Conservation (phyloP, 176 grass and related monocot species). For the Cenchrus americanus region DNA sequence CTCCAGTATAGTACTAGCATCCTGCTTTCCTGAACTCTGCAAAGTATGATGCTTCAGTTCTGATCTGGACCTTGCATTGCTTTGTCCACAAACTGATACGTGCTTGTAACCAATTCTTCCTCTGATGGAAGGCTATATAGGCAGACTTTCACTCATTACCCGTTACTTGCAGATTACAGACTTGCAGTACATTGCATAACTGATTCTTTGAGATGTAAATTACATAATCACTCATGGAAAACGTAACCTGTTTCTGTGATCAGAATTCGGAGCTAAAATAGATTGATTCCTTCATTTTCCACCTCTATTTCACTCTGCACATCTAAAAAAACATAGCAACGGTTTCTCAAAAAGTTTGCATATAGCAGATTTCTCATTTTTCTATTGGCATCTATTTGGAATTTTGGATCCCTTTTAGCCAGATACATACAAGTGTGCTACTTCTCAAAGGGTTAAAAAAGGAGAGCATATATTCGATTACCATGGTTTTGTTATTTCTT, state of each 20-base stretch:
- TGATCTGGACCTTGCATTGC: neutral
- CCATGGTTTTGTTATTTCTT: neutral
- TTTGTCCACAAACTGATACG: too few relatives aligned
- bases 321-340: neutral
- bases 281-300: too few relatives aligned
- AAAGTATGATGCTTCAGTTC: neutral
- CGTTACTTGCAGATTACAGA: too few relatives aligned
- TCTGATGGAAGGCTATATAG: too few relatives aligned
- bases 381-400: neutral
- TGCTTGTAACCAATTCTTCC: too few relatives aligned
- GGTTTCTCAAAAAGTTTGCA: neutral
- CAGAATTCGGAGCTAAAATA: neutral
- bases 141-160: too few relatives aligned
- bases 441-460: neutral
- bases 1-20: too few relatives aligned
- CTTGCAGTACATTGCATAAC: too few relatives aligned
- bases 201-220: too few relatives aligned
- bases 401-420: neutral
- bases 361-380: neutral
- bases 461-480: neutral
- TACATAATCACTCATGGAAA: too few relatives aligned
- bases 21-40: neutral
- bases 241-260: too few relatives aligned
- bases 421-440: neutral
- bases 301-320: too few relatives aligned